phyloP scores from a whole-genome alignment of 2,329 filamentous ascomycete genomes.

The Bipolaris sorokiniana region DNA sequence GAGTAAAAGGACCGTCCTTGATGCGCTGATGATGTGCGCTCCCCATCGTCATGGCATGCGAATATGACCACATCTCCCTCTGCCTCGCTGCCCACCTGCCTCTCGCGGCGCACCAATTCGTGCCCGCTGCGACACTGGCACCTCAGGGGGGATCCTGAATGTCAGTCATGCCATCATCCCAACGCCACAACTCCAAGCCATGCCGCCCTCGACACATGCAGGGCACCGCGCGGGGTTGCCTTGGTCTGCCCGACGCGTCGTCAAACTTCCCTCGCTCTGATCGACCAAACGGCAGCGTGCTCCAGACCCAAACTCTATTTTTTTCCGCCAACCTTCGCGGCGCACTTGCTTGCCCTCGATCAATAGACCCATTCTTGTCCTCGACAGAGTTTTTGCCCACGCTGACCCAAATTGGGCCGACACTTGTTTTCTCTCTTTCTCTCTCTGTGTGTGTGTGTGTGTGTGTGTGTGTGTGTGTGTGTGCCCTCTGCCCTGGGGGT shows the following conservation, averaged over 20 bases:
- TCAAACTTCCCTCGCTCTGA: constrained; percentile 23
- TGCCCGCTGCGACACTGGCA: constrained; percentile 1
- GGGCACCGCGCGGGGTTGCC: constrained; percentile 23
- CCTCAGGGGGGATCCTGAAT: not conserved
- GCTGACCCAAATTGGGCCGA: constrained; percentile 16
- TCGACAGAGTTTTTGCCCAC: constrained; percentile 19
- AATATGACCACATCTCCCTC: not conserved
- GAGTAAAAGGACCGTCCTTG: constrained; percentile 17
- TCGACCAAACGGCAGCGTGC: constrained; percentile 24
- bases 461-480: too few relatives aligned
- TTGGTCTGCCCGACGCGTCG: constrained; percentile 27
- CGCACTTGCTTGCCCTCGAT: constrained; percentile 22
- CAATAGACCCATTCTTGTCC: constrained; percentile 10
- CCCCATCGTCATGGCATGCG: constrained; percentile 13
- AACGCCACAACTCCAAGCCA: constrained; percentile 12
- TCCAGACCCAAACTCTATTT: constrained; percentile 24
- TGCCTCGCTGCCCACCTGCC: not conserved
- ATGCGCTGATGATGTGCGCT: constrained; percentile 25
- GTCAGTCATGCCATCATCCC: constrained; percentile 25
- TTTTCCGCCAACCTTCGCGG: constrained; percentile 14
- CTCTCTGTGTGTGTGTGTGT: too few relatives aligned
- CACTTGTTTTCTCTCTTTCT: not conserved
- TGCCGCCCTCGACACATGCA: constrained; percentile 20
- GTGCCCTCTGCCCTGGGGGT: too few relatives aligned
- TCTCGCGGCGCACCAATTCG: not conserved